These are phyloP conservation scores for Henningerozyma blattae DNA, from an alignment of 805 yeast species.

Conservation along the genomic window DNA sequence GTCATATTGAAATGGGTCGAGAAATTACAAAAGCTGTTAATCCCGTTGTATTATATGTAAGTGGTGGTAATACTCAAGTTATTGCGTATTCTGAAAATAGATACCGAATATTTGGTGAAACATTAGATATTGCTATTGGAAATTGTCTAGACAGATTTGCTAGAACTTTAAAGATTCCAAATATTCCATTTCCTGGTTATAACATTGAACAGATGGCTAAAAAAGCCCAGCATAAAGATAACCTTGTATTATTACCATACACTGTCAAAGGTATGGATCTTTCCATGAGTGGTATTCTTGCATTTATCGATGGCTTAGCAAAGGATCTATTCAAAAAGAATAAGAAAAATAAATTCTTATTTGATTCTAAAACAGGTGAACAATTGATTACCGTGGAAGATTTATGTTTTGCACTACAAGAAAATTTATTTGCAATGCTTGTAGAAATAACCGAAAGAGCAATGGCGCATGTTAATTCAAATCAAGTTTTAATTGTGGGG, in stretches of 20 bases:
- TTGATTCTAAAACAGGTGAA: conserved; percentile 28
- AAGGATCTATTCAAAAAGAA: conserved; percentile 44
- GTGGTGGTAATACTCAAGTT: conserved; percentile 98
- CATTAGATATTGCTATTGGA: conserved; percentile 94
- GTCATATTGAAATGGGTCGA: conserved; percentile 98
- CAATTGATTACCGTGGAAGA: conserved; percentile 67
- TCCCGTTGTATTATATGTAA: conserved; percentile 92
- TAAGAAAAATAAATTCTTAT: conserved; percentile 28
- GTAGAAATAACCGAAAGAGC: conserved; percentile 98
- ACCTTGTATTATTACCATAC: conserved; percentile 69
- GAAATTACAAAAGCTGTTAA: conserved; percentile 97
- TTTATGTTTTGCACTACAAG: conserved; percentile 86
- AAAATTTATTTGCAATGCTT: conserved; percentile 85
- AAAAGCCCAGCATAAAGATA: conserved; percentile 34
- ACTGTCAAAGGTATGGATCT: conserved; percentile 98
- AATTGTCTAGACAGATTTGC: conserved; percentile 96
- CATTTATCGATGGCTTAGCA: conserved; percentile 71
- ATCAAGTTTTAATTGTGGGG: conserved; percentile 88
- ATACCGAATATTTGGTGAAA: conserved; percentile 98
- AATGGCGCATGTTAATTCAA: conserved; percentile 89
- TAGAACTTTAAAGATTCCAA: conserved; percentile 74
- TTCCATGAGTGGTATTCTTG: conserved; percentile 92
- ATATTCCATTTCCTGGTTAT: conserved; percentile 95
- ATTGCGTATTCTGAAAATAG: conserved; percentile 91
- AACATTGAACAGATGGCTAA: conserved; percentile 92